A percentile compares a stretch with the other conserved stretches of the same genome.
Conservation (phyloP, 2,329 filamentous ascomycete species). For the Colletotrichum eleusines region DNA sequence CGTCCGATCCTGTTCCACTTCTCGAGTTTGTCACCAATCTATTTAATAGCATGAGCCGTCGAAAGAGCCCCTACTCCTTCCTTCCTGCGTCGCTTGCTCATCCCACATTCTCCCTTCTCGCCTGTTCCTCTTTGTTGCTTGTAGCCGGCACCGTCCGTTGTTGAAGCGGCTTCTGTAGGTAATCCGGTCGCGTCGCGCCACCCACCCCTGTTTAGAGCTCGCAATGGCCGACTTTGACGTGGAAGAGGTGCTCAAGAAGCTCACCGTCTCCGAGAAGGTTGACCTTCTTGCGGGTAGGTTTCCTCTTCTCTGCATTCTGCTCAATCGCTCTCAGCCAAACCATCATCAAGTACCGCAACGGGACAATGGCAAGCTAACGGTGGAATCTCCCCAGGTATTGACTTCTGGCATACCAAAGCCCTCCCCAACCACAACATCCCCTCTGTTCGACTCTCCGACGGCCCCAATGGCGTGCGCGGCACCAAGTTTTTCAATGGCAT, state of each 20-base stretch:
- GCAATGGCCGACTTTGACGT: slow-evolving; percentile 62
- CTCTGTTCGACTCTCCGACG: slow-evolving; percentile 74
- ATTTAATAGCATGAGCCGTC: slow-evolving; percentile 32
- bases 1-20: slow-evolving; percentile 31
- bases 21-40: slow-evolving; percentile 18
- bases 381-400: slow-evolving; percentile 60
- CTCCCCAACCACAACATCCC: slow-evolving; percentile 72
- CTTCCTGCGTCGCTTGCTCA: neutral
- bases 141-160: neutral
- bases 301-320: neutral
- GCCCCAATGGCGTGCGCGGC: slow-evolving; percentile 77
- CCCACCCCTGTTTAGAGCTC: neutral
- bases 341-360: too few relatives aligned
- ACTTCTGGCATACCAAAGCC: slow-evolving; percentile 77
- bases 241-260: slow-evolving; percentile 66
- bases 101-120: slow-evolving; percentile 3
- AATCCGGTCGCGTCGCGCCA: slow-evolving; percentile 7
- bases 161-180: slow-evolving; percentile 10
- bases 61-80: neutral
- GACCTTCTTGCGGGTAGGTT: slow-evolving; percentile 62
- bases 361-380: neutral
- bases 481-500: slow-evolving; percentile 76
- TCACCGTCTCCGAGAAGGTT: slow-evolving; percentile 65
- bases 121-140: slow-evolving; percentile 11
- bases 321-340: neutral